phyloP scores from a whole-genome alignment of 2,329 filamentous ascomycete genomes.

The Aspergillus oerlinghausenensis region DNA sequence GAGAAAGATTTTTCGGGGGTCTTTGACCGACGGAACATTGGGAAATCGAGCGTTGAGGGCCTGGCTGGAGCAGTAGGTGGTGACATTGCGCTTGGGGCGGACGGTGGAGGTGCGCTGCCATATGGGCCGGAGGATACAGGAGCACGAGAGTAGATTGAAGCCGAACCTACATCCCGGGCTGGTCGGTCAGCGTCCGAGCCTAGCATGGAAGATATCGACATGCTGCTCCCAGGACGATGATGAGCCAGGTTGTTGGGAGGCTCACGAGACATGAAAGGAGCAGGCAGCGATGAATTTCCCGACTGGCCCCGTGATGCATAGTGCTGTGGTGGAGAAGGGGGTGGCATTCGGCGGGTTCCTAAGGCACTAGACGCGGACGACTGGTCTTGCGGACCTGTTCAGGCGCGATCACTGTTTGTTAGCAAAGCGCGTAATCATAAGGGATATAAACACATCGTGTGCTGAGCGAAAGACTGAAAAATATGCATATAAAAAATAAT shows the following conservation, averaged over 20 bases:
- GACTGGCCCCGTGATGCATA: constrained; percentile 40
- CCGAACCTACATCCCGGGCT: constrained; percentile 43
- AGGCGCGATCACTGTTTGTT: constrained; percentile 5
- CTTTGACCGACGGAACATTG: constrained; percentile 61
- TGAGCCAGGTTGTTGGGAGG: constrained; percentile 49
- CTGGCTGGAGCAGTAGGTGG: constrained; percentile 39
- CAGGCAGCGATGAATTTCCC: constrained; percentile 35
- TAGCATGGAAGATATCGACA: constrained; percentile 71
- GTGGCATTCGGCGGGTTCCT: constrained; percentile 45
- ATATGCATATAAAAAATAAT: neutral
- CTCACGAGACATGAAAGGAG: constrained; percentile 49
- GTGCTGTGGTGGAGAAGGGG: constrained; percentile 48
- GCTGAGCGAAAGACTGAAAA: neutral
- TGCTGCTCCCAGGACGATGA: constrained; percentile 58
- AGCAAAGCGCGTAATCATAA: constrained; percentile 5
- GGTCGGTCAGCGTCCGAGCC: constrained; percentile 49
- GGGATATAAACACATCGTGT: neutral
- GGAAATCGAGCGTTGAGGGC: constrained; percentile 54
- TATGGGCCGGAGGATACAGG: constrained; percentile 32
- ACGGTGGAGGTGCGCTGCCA: constrained; percentile 27
- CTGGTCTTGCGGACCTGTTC: constrained; percentile 26
- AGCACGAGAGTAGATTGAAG: constrained; percentile 47
- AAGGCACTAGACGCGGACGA: constrained; percentile 31
- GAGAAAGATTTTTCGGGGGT: constrained; percentile 66
- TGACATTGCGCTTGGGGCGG: constrained; percentile 39